phyloP scores from a whole-genome alignment of 352 stramenopile species.

The Achlya hypogyna region DNA sequence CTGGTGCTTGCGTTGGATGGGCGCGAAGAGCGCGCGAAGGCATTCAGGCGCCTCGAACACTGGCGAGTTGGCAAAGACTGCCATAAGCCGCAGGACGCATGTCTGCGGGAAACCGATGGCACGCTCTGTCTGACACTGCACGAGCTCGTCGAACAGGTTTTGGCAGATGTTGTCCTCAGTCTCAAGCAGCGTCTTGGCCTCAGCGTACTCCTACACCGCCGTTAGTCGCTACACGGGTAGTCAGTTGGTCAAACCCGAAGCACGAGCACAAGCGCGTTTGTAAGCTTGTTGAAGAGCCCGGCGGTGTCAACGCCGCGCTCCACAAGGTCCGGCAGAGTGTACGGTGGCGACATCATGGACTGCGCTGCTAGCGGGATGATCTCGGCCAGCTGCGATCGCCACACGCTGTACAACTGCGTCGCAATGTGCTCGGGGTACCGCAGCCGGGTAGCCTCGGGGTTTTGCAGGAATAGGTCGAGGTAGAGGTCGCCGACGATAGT shows the following conservation, averaged over 20 bases:
- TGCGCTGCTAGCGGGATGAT: constrained; percentile 5
- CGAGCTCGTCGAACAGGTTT: not conserved
- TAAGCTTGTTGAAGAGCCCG: constrained; percentile 10
- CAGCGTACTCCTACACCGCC: constrained; percentile 5
- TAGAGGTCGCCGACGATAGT: constrained; percentile 8
- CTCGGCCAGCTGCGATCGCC: not conserved
- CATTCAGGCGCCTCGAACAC: not conserved
- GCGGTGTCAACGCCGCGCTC: not conserved
- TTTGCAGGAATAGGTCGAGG: constrained; percentile 16
- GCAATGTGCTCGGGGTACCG: constrained; percentile 4
- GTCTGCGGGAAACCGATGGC: constrained; percentile 13
- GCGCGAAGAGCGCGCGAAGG: constrained; percentile 2
- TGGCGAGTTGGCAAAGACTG: constrained; percentile 1
- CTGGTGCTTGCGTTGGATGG: constrained; percentile 8
- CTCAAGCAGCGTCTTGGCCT: not conserved
- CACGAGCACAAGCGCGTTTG: constrained; percentile 15
- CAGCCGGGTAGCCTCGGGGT: constrained; percentile 2
- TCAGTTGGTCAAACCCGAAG: not conserved
- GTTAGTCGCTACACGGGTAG: not conserved
- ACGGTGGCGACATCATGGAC: constrained; percentile 5
- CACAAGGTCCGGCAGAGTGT: constrained; percentile 8
- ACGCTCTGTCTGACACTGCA: constrained; percentile 7
- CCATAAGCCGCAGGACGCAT: constrained; percentile 10
- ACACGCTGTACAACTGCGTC: not conserved
- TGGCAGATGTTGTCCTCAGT: not conserved